A percentile compares a stretch with the other conserved stretches of the same genome.
phyloP scores from a whole-genome alignment of 352 stramenopile species.

The Globisporangium canariense region DNA sequence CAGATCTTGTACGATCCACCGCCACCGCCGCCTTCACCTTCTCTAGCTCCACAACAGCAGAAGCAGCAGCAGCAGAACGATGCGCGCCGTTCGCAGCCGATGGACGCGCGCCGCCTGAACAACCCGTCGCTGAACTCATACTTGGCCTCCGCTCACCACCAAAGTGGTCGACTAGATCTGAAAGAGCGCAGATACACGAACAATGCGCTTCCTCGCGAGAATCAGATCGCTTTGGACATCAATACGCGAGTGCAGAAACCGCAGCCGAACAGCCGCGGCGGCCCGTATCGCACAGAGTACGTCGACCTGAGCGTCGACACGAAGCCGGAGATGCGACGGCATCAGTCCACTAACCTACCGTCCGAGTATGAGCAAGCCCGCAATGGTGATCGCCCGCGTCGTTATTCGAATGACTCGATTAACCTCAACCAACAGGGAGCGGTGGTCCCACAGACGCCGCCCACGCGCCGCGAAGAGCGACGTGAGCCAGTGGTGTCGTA shows the following conservation, averaged over 20 bases:
- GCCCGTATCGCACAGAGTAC: conserved; percentile 19
- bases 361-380: conserved; percentile 1
- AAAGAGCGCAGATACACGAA: conserved; percentile 23
- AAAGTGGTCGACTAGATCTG: conserved; percentile 12
- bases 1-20: conserved; percentile 26
- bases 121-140: conserved; percentile 11
- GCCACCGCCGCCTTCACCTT: conserved; percentile 3
- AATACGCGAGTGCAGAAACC: background rate
- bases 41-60: background rate
- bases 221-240: conserved; percentile 2
- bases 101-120: conserved; percentile 3
- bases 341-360: conserved; percentile 9
- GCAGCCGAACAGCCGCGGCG: background rate
- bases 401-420: conserved; percentile 15
- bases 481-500: conserved; percentile 4
- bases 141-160: conserved; percentile 22
- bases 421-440: background rate
- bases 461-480: background rate
- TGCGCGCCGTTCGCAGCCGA: background rate
- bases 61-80: background rate
- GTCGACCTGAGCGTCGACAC: conserved; percentile 26
- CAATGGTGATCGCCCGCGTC: conserved; percentile 1
- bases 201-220: conserved; percentile 14
- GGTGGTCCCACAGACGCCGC: background rate
- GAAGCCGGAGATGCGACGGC: conserved; percentile 14